These are phyloP conservation scores for Mortierella hygrophila DNA, from an alignment of 192 early-diverging fungal genomes.

Conservation along the genomic window DNA sequence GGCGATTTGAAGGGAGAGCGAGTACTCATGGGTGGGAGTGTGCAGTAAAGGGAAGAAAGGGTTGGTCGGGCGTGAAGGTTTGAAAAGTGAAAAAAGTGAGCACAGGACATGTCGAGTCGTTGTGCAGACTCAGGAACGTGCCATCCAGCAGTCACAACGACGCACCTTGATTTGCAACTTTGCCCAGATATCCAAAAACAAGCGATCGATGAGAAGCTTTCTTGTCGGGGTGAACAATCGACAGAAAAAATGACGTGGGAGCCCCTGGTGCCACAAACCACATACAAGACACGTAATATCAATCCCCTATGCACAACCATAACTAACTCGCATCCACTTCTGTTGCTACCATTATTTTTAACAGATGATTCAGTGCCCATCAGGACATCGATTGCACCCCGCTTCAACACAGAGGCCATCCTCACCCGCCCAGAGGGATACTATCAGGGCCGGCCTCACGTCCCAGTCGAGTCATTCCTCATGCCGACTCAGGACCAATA, in stretches of 20 bases:
- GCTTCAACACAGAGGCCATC: slow-evolving; percentile 26
- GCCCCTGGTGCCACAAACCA: not conserved
- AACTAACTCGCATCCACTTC: not conserved
- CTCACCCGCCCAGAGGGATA: slow-evolving; percentile 18
- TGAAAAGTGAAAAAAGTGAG: not conserved
- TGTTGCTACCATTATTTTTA: not conserved
- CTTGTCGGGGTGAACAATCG: no score
- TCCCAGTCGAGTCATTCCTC: slow-evolving; percentile 46
- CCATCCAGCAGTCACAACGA: not conserved
- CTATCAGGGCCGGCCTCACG: slow-evolving; percentile 40
- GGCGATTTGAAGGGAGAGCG: not conserved
- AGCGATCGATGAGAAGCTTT: no score
- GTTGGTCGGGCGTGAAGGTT: not conserved
- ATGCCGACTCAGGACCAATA: slow-evolving; percentile 53
- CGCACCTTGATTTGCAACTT: not conserved
- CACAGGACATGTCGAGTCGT: slow-evolving; percentile 19
- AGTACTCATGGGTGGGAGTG: not conserved
- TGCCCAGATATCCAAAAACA: not conserved
- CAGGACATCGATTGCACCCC: slow-evolving; percentile 26
- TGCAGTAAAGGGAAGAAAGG: not conserved
- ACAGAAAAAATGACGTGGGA: not conserved
- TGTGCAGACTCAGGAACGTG: slow-evolving; percentile 37
- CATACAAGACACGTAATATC: not conserved
- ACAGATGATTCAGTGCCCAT: slow-evolving; percentile 30
- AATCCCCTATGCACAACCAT: not conserved